A percentile compares a stretch with the other conserved stretches of the same genome.
phyloP scores from a whole-genome alignment of 139 green algal genomes.

The Tetradesmus obliquus region DNA sequence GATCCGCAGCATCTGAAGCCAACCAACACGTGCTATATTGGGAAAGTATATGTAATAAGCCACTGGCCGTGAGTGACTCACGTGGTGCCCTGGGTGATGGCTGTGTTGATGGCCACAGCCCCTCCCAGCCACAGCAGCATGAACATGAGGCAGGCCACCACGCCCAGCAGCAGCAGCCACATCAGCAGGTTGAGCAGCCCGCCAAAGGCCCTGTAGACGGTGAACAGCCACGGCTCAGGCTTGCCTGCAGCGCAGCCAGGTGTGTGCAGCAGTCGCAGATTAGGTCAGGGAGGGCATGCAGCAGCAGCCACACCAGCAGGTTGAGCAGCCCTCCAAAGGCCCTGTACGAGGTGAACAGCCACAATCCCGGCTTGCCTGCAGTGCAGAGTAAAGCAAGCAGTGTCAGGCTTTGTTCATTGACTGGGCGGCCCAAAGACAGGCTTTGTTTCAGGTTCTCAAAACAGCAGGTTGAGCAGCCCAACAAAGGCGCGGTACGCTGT shows the following conservation, averaged over 20 bases:
- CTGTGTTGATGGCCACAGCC: constrained; percentile 8
- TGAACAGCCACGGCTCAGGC: constrained; percentile 11
- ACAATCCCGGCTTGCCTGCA: constrained; percentile 13
- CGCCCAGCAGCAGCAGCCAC: constrained; percentile 32
- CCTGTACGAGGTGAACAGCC: background rate
- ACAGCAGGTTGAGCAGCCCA: background rate
- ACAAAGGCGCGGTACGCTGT: background rate
- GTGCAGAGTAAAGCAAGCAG: background rate
- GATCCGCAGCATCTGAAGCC: too few species aligned
- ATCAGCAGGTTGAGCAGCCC: constrained; percentile 14
- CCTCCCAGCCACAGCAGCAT: constrained; percentile 39
- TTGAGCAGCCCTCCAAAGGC: background rate
- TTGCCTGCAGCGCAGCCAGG: background rate
- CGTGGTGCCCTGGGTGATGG: constrained; percentile 8
- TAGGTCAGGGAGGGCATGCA: background rate
- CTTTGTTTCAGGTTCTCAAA: background rate
- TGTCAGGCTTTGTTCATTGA: too few species aligned
- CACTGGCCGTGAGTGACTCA: background rate
- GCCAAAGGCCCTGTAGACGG: background rate
- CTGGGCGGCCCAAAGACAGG: background rate
- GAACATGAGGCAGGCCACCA: constrained; percentile 11
- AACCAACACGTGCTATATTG: too few species aligned
- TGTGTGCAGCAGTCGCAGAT: background rate
- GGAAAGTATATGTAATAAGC: too few species aligned
- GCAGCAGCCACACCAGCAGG: constrained; percentile 34